These are phyloP conservation scores for Zygosaccharomyces pseudobailii DNA, from an alignment of 1,139 yeast genomes.

Conservation along the genomic window DNA sequence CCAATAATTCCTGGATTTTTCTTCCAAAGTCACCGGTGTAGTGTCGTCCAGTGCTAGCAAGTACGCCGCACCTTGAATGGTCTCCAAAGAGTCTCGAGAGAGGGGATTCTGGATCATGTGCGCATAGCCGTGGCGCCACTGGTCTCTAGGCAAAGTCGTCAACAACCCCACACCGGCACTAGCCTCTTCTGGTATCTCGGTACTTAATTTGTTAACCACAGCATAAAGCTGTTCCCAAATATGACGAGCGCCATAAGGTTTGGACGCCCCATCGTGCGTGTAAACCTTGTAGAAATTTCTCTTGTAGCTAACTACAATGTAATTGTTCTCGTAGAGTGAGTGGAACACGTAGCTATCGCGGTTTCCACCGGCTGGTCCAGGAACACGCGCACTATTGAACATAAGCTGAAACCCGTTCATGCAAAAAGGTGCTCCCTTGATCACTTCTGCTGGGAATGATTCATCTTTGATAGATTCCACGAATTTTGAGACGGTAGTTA, in stretches of 20 bases:
- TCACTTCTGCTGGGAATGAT: conserved; percentile 66
- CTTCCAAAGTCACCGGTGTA: conserved; percentile 73
- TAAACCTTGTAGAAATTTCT: conserved; percentile 79
- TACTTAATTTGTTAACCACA: conserved; percentile 40
- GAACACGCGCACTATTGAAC: conserved; percentile 88
- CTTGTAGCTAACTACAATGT: conserved; percentile 66
- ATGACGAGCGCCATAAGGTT: conserved; percentile 53
- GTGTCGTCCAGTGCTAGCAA: conserved; percentile 74
- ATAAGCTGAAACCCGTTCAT: conserved; percentile 90
- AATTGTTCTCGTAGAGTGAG: conserved; percentile 56
- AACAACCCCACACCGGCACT: conserved; percentile 68
- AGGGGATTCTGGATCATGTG: conserved; percentile 52
- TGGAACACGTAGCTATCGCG: conserved; percentile 53
- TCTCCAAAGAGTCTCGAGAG: conserved; percentile 56
- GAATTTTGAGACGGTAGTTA: conserved; percentile 52
- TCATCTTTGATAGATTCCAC: conserved; percentile 53
- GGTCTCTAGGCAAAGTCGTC: conserved; percentile 83
- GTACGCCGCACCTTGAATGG: conserved; percentile 75
- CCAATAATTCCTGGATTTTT: conserved; percentile 85
- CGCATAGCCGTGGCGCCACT: conserved; percentile 61
- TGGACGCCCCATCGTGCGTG: conserved; percentile 49
- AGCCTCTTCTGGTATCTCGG: conserved; percentile 29
- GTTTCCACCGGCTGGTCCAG: conserved; percentile 44
- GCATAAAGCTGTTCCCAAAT: conserved; percentile 61
- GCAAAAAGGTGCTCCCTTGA: conserved; percentile 79